phyloP scores from a whole-genome alignment of 768 basidiomycete genomes.

The Lyophyllum shimeji region DNA sequence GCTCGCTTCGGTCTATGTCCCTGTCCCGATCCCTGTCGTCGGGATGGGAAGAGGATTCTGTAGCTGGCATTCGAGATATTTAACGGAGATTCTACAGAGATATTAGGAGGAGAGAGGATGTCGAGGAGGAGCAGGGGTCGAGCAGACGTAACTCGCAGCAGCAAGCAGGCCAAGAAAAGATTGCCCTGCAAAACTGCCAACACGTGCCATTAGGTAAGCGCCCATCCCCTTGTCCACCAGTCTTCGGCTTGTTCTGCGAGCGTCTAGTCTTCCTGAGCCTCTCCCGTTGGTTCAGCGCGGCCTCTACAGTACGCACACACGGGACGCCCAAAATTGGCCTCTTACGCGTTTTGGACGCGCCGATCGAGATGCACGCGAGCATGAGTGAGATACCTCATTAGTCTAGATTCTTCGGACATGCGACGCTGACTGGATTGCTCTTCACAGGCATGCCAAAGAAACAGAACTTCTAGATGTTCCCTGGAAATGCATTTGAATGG shows the following conservation, averaged over 20 bases:
- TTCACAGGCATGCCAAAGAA: neutral
- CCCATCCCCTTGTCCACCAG: neutral
- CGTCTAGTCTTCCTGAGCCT: too few relatives aligned
- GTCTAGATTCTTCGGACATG: neutral
- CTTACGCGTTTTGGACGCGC: too few relatives aligned
- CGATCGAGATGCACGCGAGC: neutral
- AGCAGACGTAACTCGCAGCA: constrained; percentile 7
- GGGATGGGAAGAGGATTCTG: constrained; percentile 17
- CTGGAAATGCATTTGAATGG: too few relatives aligned
- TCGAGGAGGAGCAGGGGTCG: neutral
- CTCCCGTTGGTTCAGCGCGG: too few relatives aligned
- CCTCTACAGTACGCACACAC: too few relatives aligned
- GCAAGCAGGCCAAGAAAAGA: constrained; percentile 30
- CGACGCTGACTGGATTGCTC: neutral
- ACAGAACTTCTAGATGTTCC: neutral
- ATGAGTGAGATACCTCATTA: neutral
- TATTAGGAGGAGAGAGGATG: neutral
- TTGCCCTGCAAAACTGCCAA: constrained; percentile 34
- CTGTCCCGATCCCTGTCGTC: constrained; percentile 22
- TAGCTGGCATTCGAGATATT: constrained; percentile 17
- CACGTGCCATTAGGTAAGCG: constrained; percentile 39
- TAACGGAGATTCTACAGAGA: neutral
- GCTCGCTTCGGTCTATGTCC: constrained; percentile 19
- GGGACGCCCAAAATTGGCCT: too few relatives aligned
- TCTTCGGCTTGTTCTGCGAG: neutral